These are phyloP conservation scores for Tympanopsis confertula DNA, from an alignment of 2,329 filamentous ascomycete genomes.

Conservation along the genomic window DNA sequence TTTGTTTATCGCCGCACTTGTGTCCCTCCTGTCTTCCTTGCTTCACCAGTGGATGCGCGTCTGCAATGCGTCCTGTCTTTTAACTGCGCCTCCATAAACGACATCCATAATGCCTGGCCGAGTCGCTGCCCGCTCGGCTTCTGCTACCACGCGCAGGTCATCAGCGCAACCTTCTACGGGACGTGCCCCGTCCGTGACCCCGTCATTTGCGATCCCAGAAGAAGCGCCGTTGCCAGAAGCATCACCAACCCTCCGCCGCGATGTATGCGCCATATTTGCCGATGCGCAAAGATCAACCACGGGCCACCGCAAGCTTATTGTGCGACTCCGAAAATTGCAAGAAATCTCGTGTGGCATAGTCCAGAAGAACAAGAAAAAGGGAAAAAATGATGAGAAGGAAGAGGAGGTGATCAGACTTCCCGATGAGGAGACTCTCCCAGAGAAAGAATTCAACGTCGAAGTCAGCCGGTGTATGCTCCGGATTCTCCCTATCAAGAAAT, in stretches of 20 bases:
- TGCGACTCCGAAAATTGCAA: slow-evolving; percentile 81
- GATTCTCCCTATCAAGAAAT: slow-evolving; percentile 80
- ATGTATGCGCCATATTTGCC: slow-evolving; percentile 62
- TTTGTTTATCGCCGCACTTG: slow-evolving; percentile 2
- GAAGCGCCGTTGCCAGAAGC: slow-evolving; percentile 62
- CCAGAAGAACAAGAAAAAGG: background rate
- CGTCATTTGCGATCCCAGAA: slow-evolving; percentile 28
- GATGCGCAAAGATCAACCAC: slow-evolving; percentile 84
- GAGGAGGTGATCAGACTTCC: slow-evolving; percentile 18
- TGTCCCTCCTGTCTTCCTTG: too few species aligned
- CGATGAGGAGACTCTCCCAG: slow-evolving; percentile 58
- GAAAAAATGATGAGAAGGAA: slow-evolving; percentile 35
- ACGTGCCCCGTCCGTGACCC: slow-evolving; percentile 31
- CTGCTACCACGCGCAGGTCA: slow-evolving; percentile 5
- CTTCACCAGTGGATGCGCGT: too few species aligned
- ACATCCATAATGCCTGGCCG: background rate
- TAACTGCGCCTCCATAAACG: too few species aligned
- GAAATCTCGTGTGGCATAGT: slow-evolving; percentile 67
- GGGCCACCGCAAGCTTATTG: slow-evolving; percentile 77
- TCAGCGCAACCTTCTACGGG: slow-evolving; percentile 19
- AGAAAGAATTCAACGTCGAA: slow-evolving; percentile 79
- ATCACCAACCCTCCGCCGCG: slow-evolving; percentile 58
- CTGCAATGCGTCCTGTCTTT: too few species aligned
- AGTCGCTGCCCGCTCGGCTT: slow-evolving; percentile 23
- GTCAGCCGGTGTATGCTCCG: slow-evolving; percentile 72